Base-by-base conservation (phyloP, 257 asterid genomes). In the Solanum sparsipilum region DNA sequence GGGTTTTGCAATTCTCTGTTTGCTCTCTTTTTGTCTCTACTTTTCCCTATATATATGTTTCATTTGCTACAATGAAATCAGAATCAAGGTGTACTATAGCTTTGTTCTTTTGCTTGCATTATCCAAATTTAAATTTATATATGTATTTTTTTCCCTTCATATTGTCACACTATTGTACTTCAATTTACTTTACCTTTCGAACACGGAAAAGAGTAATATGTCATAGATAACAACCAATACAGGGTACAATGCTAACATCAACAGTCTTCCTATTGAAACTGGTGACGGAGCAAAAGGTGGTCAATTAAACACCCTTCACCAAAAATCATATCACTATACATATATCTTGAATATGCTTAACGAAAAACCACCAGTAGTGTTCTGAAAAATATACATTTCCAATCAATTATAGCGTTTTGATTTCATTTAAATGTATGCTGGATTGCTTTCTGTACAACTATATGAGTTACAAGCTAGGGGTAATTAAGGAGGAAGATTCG, bases 381-480 rank as follows among this genome's bases (percentile, higher is more conserved):
- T 25, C 60, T 3, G 63, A 46, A 15, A 44, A 46, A 27, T 3
- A 46, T 29, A 27, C 70, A 48, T 81, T 81, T 48, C 7, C 41
- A 81, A 6, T 81, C 70, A 46, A 29, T 48, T 18, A 18, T 81
- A 3, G 29, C 20, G 18, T 18, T 29, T 82, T 81, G 3, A 46
- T 81, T 23, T 81, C 68, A 46, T 44, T 27, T 27, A 27, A 41
- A 31, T 29, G 13, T 82, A 48, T 7, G 41, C 41, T 48, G 29
- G 21, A 29, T 18, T 82, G 41, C 70, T 82, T 48, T 13, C 86
- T 73, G 23, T 86, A 44, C 35, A 73, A 48, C 15, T 44, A 71
- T 34, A 44, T 11, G 82, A 58, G 86, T 91, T 92, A 95, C 92
- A 94, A 89, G 92, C 90, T 93, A 90, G 98, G 92, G 87, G 98